phyloP scores from a whole-genome alignment of 2,329 filamentous ascomycete genomes.

The Trichoderma simmonsii region DNA sequence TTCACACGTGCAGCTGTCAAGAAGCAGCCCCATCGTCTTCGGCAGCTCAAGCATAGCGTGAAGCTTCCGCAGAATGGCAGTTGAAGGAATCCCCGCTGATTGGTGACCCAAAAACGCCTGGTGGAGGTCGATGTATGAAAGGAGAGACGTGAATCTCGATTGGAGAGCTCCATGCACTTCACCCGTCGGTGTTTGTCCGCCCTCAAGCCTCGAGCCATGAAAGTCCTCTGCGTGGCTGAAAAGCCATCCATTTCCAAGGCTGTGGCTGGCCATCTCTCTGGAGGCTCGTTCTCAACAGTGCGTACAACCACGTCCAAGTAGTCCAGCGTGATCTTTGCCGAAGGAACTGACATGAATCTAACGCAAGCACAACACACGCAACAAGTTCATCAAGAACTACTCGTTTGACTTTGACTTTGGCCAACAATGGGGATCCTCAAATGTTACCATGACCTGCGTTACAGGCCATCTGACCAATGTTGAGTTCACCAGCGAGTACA shows the following conservation, averaged over 20 bases:
- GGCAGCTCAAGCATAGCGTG: not conserved
- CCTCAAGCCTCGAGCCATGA: constrained; percentile 37
- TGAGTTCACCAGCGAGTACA: constrained; percentile 72
- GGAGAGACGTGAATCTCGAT: not conserved
- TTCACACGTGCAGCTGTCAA: not conserved
- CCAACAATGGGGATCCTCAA: constrained; percentile 72
- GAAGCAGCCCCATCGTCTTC: not conserved
- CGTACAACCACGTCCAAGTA: not conserved
- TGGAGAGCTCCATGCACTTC: constrained; percentile 1
- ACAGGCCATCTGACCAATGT: constrained; percentile 79
- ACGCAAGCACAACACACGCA: constrained; percentile 62
- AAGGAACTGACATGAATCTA: constrained; percentile 23
- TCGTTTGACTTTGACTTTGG: constrained; percentile 87
- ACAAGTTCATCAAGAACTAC: constrained; percentile 90
- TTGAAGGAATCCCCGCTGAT: not conserved
- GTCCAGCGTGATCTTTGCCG: not conserved
- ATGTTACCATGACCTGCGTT: constrained; percentile 92
- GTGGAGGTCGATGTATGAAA: not conserved
- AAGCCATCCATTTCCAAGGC: constrained; percentile 95
- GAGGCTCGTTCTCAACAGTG: constrained; percentile 69
- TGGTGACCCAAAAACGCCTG: constrained; percentile 11
- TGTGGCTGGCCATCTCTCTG: constrained; percentile 83
- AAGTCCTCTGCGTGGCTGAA: constrained; percentile 54
- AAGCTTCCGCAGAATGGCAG: constrained; percentile 2
- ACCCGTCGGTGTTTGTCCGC: not conserved